Percentiles rank a stretch among this genome's conserved stretches.
phyloP scores from a whole-genome alignment of 306 rosid species.

The Ochetophila trinervis region DNA sequence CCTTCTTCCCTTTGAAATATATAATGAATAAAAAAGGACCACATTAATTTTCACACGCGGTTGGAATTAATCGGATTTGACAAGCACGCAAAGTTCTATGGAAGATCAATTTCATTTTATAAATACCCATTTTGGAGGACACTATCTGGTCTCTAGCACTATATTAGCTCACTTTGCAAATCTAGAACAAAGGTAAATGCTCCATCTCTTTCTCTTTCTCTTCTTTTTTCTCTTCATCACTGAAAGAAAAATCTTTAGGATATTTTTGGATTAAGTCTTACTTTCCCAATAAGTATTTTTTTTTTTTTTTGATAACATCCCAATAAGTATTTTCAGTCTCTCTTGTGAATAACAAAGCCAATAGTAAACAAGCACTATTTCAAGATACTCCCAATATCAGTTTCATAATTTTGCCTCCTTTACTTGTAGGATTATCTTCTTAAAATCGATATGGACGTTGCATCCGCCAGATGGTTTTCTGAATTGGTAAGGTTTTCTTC shows the following conservation, averaged over 20 bases:
- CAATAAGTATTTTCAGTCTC: too few relatives aligned
- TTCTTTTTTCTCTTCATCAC: background rate
- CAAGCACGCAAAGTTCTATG: background rate
- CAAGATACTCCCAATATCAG: too few relatives aligned
- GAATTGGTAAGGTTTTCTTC: constrained; percentile 49
- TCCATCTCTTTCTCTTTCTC: constrained; percentile 15
- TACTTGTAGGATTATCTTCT: background rate
- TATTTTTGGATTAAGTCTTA: too few relatives aligned
- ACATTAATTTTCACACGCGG: constrained; percentile 9
- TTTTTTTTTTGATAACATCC: background rate
- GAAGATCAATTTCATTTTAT: background rate
- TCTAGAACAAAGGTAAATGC: background rate
- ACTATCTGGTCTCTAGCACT: too few relatives aligned
- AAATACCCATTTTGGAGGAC: too few relatives aligned
- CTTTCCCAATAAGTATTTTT: background rate
- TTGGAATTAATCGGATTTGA: background rate
- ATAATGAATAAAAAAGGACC: background rate
- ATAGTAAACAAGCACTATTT: too few relatives aligned
- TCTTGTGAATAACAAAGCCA: too few relatives aligned
- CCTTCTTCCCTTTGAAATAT: background rate
- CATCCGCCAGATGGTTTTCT: constrained; percentile 42
- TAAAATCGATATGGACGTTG: constrained; percentile 29
- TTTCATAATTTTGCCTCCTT: background rate
- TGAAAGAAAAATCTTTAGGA: too few relatives aligned
- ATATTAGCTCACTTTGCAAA: too few relatives aligned